Base-by-base conservation (phyloP, 176 grass and related monocot species). In the Zizania latifolia region DNA sequence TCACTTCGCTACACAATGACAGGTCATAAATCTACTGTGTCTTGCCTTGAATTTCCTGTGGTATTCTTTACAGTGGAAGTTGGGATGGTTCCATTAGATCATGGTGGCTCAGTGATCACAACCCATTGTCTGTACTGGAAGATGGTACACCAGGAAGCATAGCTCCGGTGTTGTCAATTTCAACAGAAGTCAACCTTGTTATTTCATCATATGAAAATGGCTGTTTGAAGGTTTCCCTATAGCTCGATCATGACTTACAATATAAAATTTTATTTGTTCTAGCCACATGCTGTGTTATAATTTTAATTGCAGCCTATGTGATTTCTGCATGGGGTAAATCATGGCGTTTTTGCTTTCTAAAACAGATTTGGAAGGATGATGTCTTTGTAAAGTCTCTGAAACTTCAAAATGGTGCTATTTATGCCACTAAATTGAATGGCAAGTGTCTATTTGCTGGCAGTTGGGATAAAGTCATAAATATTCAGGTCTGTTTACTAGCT, bases 81-180 rank as follows among this genome's bases (percentile, higher is more conserved):
- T 94, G 95, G 95, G 95, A 98, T 84, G 91, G 91, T 83, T 90
- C 86, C 29, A 78, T 94, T 24, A 77, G 95, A 70, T 83, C 88
- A 34, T 98, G 95, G 95, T 98, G 95, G 91, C 86, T 98, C 31
- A 93, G 75, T 74, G 89, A 94, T 78, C 89, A 98, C 83, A 94
- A 86, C 46, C 86, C 91, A 29, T 29, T 98, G 74, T 89, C 84
- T 67, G 62, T 94, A 72, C 74, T 98, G 69, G 86, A 87, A 76
- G 78, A 94, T 85, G 74, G 89, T 72, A 29, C 21, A 85, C 62
- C 75, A 55, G 87, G 84, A 84, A 86, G 74, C 73, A 75, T 83
- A 29, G 78, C 91, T 51, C 95, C 95, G 58, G 84, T 98, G 84
- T 84, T 98, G 54, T 94, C 84, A 79, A 88, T 98, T 87, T 91